Base-by-base conservation (phyloP, 106 monocot species). In the Gastrodia elata region DNA sequence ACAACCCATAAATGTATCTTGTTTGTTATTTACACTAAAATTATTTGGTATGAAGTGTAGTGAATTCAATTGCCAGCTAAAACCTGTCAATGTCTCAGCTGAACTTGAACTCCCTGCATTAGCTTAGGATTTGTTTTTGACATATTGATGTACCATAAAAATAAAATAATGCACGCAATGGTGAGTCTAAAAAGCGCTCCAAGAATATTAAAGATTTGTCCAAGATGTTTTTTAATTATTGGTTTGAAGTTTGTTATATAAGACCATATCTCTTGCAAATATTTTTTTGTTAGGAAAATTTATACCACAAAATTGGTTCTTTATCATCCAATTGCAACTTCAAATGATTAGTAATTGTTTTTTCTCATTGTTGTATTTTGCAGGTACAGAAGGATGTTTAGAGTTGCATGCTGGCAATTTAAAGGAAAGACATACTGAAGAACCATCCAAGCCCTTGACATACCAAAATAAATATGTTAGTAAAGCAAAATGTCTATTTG, bases 381-480 rank as follows among this genome's bases (percentile, higher is more conserved):
- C 69, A 40, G 69, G 16, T 0, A 40, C 38, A 25, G 40, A 69
- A 41, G 69, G n/a, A 16, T 69, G 35, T 40, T 69, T 69, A 69
- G 40, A 41, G 69, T 39, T 38, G 69, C 69, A 69, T 69, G n/a
- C 69, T 10, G n/a, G 24, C 20, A 69, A 8, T 39, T 40, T 39
- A 5, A 69, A 39, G 69, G 40, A 69, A 26, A 69, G 40, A 22
- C 40, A 40, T 69, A 18, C 40, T 13, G 69, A 69, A 18, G 40
- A 25, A 38, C 10, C 22, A 34, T 3, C 40, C 2, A n/a, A 40
- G 35, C 41, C 69, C 67, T 67, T 37, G 35, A 39, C 40, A 69
- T 37, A 26, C 35, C 38, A 69, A 40, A 67, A 67, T 34, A 69
- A 69, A 40, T 40, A 69, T 4, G 69, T 69, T 69, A 69, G 69